Conservation (phyloP, 257 asterid genomes). For the Knoxia roxburghii region DNA sequence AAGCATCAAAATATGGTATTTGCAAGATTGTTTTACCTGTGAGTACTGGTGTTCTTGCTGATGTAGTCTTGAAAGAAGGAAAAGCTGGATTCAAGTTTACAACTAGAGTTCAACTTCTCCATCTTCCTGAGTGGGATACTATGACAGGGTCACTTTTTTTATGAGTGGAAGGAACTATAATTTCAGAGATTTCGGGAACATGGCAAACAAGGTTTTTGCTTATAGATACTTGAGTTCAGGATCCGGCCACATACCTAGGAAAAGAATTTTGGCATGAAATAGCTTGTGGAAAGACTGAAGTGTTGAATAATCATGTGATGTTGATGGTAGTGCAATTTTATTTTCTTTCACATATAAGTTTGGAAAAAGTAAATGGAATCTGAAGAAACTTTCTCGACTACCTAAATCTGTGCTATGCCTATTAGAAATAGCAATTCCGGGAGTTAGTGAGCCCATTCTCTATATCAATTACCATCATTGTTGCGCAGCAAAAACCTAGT, state of each 20-base stretch:
- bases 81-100: constrained; percentile 85
- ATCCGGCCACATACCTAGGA: constrained; percentile 77
- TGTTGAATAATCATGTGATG: constrained; percentile 99
- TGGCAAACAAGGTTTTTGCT: constrained; percentile 94
- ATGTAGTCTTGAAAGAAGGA: constrained; percentile 83
- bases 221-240: constrained; percentile 88
- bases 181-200: constrained; percentile 95
- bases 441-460: constrained; percentile 98
- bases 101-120: constrained; percentile 96
- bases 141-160: constrained; percentile 86
- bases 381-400: constrained; percentile 88
- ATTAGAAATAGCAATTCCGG: constrained; percentile 85
- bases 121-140: constrained; percentile 88
- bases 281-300: constrained; percentile 94
- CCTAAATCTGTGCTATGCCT: constrained; percentile 84
- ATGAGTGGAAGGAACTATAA: constrained; percentile 96
- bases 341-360: constrained; percentile 77
- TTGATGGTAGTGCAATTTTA: constrained; percentile 99
- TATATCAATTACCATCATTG: constrained; percentile 96
- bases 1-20: constrained; percentile 90
- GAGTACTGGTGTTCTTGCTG: constrained; percentile 92
- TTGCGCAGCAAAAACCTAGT: constrained; percentile 98
- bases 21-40: constrained; percentile 97
- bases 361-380: constrained; percentile 94
- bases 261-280: constrained; percentile 99